These are phyloP conservation scores for Phytopythium boreale DNA, from an alignment of 352 stramenopile genomes.

Conservation along the genomic window DNA sequence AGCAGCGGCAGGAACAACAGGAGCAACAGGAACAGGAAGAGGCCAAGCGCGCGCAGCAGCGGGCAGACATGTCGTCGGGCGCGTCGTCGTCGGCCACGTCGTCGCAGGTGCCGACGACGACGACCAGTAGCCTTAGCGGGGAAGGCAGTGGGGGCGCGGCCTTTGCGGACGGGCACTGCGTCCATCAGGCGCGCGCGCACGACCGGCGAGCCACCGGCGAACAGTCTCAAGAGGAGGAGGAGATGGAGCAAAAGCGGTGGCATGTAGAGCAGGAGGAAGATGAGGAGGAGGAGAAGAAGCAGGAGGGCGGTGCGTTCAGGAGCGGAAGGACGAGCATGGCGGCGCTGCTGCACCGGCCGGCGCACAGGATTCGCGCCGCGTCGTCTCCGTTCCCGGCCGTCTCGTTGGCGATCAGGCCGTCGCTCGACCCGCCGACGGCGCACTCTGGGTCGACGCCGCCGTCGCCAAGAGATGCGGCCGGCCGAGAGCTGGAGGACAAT, in stretches of 20 bases:
- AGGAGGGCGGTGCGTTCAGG: not conserved
- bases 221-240: not conserved
- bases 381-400: not conserved
- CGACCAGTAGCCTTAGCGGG: constrained; percentile 13
- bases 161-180: not conserved
- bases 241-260: not conserved
- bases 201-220: too few relatives aligned
- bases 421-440: too few relatives aligned
- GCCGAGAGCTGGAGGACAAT: not conserved
- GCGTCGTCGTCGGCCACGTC: constrained; percentile 9
- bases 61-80: not conserved
- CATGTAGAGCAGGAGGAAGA: not conserved
- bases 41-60: constrained; percentile 4
- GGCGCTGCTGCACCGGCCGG: not conserved
- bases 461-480: not conserved
- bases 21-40: constrained; percentile 7
- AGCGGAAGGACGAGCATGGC: not conserved
- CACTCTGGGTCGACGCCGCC: not conserved
- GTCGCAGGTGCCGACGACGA: constrained; percentile 8
- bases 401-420: not conserved
- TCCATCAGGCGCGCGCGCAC: too few relatives aligned
- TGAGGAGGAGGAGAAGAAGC: not conserved
- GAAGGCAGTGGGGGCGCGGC: constrained; percentile 7
- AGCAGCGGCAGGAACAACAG: constrained; percentile 10
- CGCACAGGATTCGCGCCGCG: not conserved